Evolutionary conservation across 768 basidiomycete genomes (phyloP).

Genomic region (Pisolithus orientalis): DNA sequence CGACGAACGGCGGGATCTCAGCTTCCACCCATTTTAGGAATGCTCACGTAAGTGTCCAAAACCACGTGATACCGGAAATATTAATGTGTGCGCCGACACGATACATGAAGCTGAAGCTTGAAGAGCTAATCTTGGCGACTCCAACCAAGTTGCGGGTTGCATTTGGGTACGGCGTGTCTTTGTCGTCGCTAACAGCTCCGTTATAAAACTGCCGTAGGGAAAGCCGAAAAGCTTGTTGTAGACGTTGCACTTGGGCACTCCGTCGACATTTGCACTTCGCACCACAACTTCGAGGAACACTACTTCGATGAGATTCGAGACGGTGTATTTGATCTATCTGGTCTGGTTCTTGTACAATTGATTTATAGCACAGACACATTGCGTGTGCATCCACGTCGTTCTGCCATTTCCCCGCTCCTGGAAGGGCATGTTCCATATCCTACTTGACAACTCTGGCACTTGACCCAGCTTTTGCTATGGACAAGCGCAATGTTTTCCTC

Average conservation of each 20-base stretch:
- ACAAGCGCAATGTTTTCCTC: slow-evolving; percentile 75
- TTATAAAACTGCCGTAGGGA: slow-evolving; percentile 46
- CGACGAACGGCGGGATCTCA: too few relatives aligned
- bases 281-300: slow-evolving; percentile 70
- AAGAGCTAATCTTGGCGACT: too few relatives aligned
- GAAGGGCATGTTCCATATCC: slow-evolving; percentile 76
- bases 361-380: slow-evolving; percentile 56
- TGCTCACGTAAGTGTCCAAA: too few relatives aligned
- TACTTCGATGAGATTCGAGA: slow-evolving; percentile 94
- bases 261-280: slow-evolving; percentile 91
- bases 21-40: too few relatives aligned
- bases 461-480: slow-evolving; percentile 61
- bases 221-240: slow-evolving; percentile 91
- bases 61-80: too few relatives aligned
- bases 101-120: too few relatives aligned
- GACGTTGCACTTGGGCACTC: slow-evolving; percentile 90
- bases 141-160: too few relatives aligned
- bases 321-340: slow-evolving; percentile 42
- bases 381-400: slow-evolving; percentile 61
- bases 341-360: background rate
- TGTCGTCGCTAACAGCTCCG: too few relatives aligned
- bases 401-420: slow-evolving; percentile 79
- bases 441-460: slow-evolving; percentile 74
- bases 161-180: too few relatives aligned
- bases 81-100: too few relatives aligned